These are phyloP conservation scores for Geoglossum glabrum DNA, from an alignment of 495 filamentous ascomycete genomes.

Conservation along the genomic window DNA sequence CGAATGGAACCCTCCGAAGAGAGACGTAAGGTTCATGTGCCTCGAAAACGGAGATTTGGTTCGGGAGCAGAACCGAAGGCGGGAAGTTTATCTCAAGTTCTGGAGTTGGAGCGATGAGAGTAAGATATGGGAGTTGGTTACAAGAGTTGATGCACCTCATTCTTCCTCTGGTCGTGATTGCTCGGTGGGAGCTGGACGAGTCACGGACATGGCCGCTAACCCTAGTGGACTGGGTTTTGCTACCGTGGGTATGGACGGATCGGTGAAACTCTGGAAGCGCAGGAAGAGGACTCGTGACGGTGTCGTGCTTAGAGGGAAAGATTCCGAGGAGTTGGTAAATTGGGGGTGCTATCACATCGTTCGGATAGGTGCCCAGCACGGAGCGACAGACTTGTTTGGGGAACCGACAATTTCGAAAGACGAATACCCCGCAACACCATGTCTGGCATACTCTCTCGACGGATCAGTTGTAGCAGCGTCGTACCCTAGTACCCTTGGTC, in stretches of 20 bases:
- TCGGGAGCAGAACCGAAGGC: constrained; percentile 25
- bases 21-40: constrained; percentile 36
- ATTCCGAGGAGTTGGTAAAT: constrained; percentile 33
- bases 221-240: constrained; percentile 49
- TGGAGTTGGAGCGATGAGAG: constrained; percentile 56
- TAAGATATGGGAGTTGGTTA: constrained; percentile 49
- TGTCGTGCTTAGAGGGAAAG: constrained; percentile 30
- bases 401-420: not conserved
- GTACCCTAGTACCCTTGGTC: constrained; percentile 23
- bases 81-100: constrained; percentile 71
- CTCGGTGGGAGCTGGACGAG: constrained; percentile 22
- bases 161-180: constrained; percentile 17
- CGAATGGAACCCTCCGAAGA: constrained; percentile 56
- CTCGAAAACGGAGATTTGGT: constrained; percentile 18
- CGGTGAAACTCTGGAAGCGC: constrained; percentile 59
- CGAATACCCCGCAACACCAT: not conserved
- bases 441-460: constrained; percentile 60
- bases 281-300: constrained; percentile 42
- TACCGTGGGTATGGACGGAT: constrained; percentile 61
- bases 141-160: constrained; percentile 71
- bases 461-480: constrained; percentile 58
- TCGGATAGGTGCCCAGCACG: constrained; percentile 22
- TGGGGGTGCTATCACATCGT: constrained; percentile 47
- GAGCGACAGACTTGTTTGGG: not conserved
- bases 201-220: constrained; percentile 52